Conservation (phyloP, 805 yeast genomes). For the Sugiyamaella chiloensis region DNA sequence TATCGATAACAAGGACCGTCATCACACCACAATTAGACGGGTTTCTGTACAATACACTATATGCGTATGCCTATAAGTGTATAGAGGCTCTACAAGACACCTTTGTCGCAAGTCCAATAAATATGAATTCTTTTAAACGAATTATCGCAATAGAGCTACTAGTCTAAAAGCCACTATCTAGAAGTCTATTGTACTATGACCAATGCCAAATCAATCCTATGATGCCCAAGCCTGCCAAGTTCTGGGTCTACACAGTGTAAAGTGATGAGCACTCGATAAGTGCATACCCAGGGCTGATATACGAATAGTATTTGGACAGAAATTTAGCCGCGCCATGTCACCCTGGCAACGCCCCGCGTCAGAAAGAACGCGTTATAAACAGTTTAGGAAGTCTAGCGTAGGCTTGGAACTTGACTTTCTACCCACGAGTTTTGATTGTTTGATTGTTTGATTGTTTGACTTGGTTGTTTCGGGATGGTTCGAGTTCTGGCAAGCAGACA, state of each 20-base stretch:
- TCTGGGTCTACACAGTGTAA: no score
- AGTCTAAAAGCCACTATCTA: no score
- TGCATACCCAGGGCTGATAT: not conserved
- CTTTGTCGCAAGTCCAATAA: not conserved
- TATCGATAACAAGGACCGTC: constrained; percentile 63
- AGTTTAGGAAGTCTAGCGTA: not conserved
- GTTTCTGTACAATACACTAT: not conserved
- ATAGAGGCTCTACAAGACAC: constrained; percentile 2
- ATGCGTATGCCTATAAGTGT: no score
- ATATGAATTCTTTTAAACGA: no score
- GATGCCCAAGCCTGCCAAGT: no score
- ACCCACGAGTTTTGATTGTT: not conserved
- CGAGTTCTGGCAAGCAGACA: constrained; percentile 2
- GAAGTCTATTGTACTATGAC: no score
- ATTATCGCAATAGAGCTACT: not conserved
- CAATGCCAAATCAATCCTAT: no score
- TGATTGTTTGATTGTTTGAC: no score
- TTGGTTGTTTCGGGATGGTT: not conserved
- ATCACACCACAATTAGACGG: not conserved
- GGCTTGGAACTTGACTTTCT: not conserved
- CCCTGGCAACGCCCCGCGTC: constrained; percentile 7
- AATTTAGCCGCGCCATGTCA: no score
- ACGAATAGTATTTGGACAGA: no score
- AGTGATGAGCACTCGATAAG: no score
- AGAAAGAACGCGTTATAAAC: not conserved